Evolutionary conservation across 345 rosid genomes (phyloP).

Genomic region (Orychophragmus violaceus): DNA sequence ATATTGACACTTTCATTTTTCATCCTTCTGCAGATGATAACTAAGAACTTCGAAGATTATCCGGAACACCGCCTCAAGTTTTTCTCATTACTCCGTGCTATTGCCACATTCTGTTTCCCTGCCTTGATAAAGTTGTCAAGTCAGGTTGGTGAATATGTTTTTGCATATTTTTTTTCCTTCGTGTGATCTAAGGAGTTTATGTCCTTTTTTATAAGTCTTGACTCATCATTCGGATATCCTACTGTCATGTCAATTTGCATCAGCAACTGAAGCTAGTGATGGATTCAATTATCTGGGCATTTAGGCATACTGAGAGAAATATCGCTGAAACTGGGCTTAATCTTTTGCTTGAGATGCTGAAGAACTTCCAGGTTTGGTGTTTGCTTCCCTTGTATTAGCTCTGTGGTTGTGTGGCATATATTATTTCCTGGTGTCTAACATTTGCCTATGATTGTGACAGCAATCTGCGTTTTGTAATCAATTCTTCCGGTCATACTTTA

Average conservation of each 20-base stretch:
- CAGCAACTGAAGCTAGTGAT: slow-evolving; percentile 98
- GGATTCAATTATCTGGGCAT: slow-evolving; percentile 99
- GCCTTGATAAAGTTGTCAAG: slow-evolving; percentile 86
- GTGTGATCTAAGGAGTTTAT: neutral
- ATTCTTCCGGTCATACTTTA: slow-evolving; percentile 46
- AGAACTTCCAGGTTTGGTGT: slow-evolving; percentile 72
- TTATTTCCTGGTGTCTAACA: slow-evolving; percentile 15
- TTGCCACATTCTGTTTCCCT: slow-evolving; percentile 90
- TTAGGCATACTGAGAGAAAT: slow-evolving; percentile 98
- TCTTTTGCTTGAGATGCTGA: slow-evolving; percentile 87
- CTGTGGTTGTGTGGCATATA: slow-evolving; percentile 40
- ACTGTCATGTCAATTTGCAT: slow-evolving; percentile 4
- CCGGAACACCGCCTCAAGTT: slow-evolving; percentile 99
- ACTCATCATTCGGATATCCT: neutral
- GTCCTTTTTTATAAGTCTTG: neutral
- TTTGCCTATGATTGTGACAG: slow-evolving; percentile 35
- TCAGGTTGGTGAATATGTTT: slow-evolving; percentile 55
- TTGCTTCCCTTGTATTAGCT: slow-evolving; percentile 27
- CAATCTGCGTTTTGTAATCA: slow-evolving; percentile 88
- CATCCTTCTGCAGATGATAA: slow-evolving; percentile 73
- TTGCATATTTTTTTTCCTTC: neutral
- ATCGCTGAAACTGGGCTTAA: slow-evolving; percentile 97
- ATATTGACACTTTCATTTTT: neutral
- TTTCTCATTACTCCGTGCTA: slow-evolving; percentile 95
- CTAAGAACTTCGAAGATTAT: slow-evolving; percentile 95